These are phyloP conservation scores for Zopfochytrium polystomum DNA, from an alignment of 371 early-diverging fungal species.

Conservation along the genomic window DNA sequence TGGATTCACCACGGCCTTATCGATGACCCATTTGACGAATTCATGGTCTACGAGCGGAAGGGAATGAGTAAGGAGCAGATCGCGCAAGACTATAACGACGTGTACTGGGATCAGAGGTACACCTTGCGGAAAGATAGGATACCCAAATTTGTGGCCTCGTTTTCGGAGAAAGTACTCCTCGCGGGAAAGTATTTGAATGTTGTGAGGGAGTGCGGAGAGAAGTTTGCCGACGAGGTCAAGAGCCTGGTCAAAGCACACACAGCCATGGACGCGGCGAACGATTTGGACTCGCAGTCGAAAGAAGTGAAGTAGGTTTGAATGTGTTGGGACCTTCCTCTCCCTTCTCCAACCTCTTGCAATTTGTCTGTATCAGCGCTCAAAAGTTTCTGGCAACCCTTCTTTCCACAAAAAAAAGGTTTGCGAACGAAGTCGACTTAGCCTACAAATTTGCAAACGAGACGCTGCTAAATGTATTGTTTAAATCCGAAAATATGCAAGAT, in stretches of 20 bases:
- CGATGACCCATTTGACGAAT: slow-evolving; percentile 81
- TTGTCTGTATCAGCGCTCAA: too few species aligned
- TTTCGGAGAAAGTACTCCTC: slow-evolving; percentile 72
- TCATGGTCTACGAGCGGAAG: slow-evolving; percentile 66
- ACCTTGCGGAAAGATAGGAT: slow-evolving; percentile 61
- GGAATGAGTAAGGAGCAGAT: slow-evolving; percentile 41
- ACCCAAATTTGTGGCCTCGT: slow-evolving; percentile 72
- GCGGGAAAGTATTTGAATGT: slow-evolving; percentile 95
- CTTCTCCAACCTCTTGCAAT: too few species aligned
- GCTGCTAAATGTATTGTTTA: slow-evolving; percentile 64
- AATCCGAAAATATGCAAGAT: slow-evolving; percentile 67
- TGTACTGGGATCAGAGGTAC: slow-evolving; percentile 82
- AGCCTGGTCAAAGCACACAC: slow-evolving; percentile 10
- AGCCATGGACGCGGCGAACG: neutral
- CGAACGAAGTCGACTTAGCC: slow-evolving; percentile 69
- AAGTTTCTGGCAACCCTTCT: too few species aligned
- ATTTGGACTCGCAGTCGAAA: too few species aligned
- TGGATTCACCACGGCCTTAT: slow-evolving; percentile 91
- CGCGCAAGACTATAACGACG: slow-evolving; percentile 70
- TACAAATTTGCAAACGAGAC: slow-evolving; percentile 73
- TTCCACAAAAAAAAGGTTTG: too few species aligned
- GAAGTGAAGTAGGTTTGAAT: slow-evolving; percentile 13
- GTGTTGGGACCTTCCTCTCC: too few species aligned
- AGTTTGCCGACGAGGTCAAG: slow-evolving; percentile 15
- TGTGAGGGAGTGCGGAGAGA: slow-evolving; percentile 68